Evolutionary conservation across 2,329 filamentous ascomycete species (phyloP).

Genomic region (Trichoderma atrobrunneum): DNA sequence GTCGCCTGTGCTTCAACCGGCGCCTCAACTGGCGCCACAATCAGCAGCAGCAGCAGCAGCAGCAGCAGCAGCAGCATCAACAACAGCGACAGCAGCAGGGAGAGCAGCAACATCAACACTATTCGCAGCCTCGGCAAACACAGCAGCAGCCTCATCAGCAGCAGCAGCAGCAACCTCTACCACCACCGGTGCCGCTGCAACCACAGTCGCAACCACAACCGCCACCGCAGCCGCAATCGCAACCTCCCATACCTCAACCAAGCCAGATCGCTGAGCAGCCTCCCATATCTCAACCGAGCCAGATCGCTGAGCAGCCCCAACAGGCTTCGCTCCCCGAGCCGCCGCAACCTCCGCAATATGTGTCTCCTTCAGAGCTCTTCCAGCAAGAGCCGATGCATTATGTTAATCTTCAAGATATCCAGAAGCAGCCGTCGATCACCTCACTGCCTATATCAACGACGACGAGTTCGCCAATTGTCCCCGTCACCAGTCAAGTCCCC

Average conservation of each 20-base stretch:
- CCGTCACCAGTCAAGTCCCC: not conserved
- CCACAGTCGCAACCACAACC: slow-evolving; percentile 26
- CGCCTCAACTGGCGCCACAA: slow-evolving; percentile 10
- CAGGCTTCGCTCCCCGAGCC: slow-evolving; percentile 14
- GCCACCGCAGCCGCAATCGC: not conserved
- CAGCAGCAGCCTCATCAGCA: slow-evolving; percentile 23
- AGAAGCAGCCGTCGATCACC: slow-evolving; percentile 30
- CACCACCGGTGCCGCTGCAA: slow-evolving; percentile 26
- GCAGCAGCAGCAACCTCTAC: slow-evolving; percentile 20
- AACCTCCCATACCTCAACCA: slow-evolving; percentile 2
- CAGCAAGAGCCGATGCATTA: slow-evolving; percentile 31
- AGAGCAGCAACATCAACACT: slow-evolving; percentile 14
- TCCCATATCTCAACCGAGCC: not conserved
- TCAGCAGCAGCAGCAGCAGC: not conserved
- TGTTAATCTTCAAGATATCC: slow-evolving; percentile 40
- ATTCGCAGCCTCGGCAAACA: slow-evolving; percentile 20
- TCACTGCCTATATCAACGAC: slow-evolving; percentile 28
- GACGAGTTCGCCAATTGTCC: slow-evolving; percentile 19
- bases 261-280: not conserved
- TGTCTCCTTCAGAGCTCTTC: slow-evolving; percentile 24
- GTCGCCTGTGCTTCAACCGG: slow-evolving; percentile 1
- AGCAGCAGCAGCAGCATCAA: slow-evolving; percentile 7
- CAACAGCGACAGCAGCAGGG: slow-evolving; percentile 9
- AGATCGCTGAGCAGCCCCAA: not conserved
- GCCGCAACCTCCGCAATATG: slow-evolving; percentile 23